Evolutionary conservation across 768 basidiomycete species (phyloP).

Genomic region (Lepiota subincarnata): DNA sequence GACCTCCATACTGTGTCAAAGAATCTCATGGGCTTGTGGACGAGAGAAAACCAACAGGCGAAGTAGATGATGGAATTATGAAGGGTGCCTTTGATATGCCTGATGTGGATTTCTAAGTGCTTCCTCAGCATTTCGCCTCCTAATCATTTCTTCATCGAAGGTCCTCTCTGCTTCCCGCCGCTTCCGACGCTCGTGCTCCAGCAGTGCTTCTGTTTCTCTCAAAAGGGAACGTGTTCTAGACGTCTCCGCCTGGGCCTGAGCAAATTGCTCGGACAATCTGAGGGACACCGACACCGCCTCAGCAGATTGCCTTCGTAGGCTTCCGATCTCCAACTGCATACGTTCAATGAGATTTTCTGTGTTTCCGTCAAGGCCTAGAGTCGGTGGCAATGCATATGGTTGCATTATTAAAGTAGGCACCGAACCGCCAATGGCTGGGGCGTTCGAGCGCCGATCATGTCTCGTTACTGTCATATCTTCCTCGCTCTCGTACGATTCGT

Average conservation of each 20-base stretch:
- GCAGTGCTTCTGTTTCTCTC: constrained; percentile 48
- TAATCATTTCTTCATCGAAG: constrained; percentile 14
- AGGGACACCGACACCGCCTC: constrained; percentile 64
- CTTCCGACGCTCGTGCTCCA: constrained; percentile 54
- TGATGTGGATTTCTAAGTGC: constrained; percentile 14
- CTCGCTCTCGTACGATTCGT: constrained; percentile 65
- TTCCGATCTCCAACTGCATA: constrained; percentile 62
- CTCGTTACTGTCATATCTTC: constrained; percentile 45
- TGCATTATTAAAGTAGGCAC: constrained; percentile 25
- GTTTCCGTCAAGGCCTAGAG: constrained; percentile 32
- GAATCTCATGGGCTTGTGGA: not conserved
- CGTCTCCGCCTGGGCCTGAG: constrained; percentile 58
- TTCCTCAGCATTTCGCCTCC: constrained; percentile 26
- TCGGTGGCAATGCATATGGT: constrained; percentile 41
- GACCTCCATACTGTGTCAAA: not conserved
- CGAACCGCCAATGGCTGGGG: not conserved
- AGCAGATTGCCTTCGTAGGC: constrained; percentile 60
- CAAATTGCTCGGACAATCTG: constrained; percentile 66
- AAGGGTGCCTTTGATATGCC: constrained; percentile 7
- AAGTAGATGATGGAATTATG: not conserved
- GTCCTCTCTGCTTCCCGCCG: constrained; percentile 54
- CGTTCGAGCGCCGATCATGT: not conserved
- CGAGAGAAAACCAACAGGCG: not conserved
- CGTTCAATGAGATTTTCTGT: constrained; percentile 50
- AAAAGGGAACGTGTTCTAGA: constrained; percentile 52